Evolutionary conservation across 495 filamentous ascomycete species (phyloP).

Genomic region (Podospora conica): DNA sequence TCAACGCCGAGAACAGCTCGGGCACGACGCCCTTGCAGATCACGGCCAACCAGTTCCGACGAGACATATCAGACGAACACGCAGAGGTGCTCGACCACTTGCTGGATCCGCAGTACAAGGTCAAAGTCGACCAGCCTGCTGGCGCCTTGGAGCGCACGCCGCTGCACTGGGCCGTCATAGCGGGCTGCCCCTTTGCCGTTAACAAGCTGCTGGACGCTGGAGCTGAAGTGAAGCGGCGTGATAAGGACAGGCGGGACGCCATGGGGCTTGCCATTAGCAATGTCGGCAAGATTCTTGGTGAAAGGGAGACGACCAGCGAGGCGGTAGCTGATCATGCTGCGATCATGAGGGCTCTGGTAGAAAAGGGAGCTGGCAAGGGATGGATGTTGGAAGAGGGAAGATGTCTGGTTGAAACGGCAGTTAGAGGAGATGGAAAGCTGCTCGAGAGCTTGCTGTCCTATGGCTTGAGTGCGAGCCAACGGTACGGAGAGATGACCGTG

Average conservation of each 20-base stretch:
- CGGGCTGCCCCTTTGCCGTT: background rate
- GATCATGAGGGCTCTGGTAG: background rate
- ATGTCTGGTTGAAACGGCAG: background rate
- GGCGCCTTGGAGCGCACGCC: background rate
- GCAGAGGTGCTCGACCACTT: slow-evolving; percentile 1
- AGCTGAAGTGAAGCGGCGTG: background rate
- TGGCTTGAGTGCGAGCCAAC: too few relatives aligned
- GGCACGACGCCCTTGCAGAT: background rate
- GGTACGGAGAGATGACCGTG: too few relatives aligned
- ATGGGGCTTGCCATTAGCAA: background rate
- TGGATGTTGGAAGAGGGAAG: slow-evolving; percentile 1
- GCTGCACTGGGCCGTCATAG: background rate
- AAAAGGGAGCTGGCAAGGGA: background rate
- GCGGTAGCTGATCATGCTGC: background rate
- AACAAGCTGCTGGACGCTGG: background rate
- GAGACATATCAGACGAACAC: background rate
- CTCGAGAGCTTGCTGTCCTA: background rate
- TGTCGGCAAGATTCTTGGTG: background rate
- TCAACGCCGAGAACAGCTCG: background rate
- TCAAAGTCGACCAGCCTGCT: background rate
- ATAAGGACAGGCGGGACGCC: background rate
- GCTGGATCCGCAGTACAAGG: background rate
- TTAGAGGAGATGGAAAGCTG: background rate
- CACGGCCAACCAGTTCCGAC: background rate
- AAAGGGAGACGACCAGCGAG: background rate